A percentile compares a stretch with the other conserved stretches of the same genome.
These are phyloP conservation scores for Tricholoma sp. DNA, from an alignment of 768 basidiomycete species.

Conservation along the genomic window DNA sequence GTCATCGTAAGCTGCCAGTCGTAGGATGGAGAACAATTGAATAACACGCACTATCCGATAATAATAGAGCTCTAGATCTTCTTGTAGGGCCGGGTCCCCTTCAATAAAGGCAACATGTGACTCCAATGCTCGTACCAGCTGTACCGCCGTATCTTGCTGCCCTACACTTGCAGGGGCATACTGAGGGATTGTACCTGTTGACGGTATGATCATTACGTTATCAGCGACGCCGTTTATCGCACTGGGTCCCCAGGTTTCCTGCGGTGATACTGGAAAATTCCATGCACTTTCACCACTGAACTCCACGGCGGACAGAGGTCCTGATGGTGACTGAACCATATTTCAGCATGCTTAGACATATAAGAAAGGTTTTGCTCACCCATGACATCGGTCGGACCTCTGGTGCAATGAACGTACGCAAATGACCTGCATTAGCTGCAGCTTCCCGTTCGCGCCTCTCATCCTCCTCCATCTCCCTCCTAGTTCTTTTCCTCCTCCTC, in stretches of 20 bases:
- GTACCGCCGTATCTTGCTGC: neutral
- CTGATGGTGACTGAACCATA: neutral
- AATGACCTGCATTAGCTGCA: slow-evolving; percentile 6
- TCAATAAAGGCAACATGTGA: neutral
- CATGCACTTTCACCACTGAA: slow-evolving; percentile 3
- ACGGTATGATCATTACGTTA: neutral
- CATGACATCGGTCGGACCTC: neutral
- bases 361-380: neutral
- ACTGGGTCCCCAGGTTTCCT: slow-evolving; percentile 2
- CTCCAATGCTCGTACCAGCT: neutral
- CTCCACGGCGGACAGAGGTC: neutral
- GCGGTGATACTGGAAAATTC: slow-evolving; percentile 5
- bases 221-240: neutral
- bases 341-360: neutral
- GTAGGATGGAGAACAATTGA: neutral
- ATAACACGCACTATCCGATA: slow-evolving; percentile 7
- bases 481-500: slow-evolving; percentile 10
- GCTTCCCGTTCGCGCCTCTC: slow-evolving; percentile 8
- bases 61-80: slow-evolving; percentile 6
- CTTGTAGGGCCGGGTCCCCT: slow-evolving; percentile 5
- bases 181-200: neutral
- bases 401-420: neutral
- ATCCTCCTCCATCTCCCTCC: slow-evolving; percentile 12
- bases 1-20: neutral
- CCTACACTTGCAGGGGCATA: neutral